These are phyloP conservation scores for Fusarium newnesense DNA, from an alignment of 2,329 filamentous ascomycete species.

Conservation along the genomic window DNA sequence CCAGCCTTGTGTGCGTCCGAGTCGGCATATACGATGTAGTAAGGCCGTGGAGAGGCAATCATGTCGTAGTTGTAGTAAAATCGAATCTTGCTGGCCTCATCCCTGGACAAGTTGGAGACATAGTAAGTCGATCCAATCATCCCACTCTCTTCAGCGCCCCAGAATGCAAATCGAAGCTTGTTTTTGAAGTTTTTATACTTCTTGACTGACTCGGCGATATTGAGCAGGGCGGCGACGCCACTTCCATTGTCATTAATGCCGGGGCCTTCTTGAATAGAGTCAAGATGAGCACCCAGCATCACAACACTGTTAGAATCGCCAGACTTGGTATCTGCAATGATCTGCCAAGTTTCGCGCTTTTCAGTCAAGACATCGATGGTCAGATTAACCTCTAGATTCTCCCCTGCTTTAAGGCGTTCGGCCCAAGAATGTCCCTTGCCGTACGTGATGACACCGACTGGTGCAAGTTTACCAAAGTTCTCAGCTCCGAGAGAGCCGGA, in stretches of 20 bases:
- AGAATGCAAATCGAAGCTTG: conserved; percentile 55
- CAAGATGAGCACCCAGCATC: conserved; percentile 54
- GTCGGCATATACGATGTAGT: conserved; percentile 53
- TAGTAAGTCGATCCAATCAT: conserved; percentile 55
- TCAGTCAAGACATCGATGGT: conserved; percentile 51
- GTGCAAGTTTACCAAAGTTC: conserved; percentile 48
- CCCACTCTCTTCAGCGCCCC: conserved; percentile 54
- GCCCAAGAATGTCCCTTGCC: conserved; percentile 50
- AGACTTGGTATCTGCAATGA: conserved; percentile 54
- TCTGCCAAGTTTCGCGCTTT: conserved; percentile 51
- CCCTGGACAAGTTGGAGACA: conserved; percentile 46
- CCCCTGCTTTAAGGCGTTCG: conserved; percentile 44
- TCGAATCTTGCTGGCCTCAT: conserved; percentile 63
- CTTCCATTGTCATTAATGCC: conserved; percentile 56
- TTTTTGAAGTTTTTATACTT: conserved; percentile 51
- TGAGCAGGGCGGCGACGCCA: conserved; percentile 49
- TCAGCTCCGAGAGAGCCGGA: conserved; percentile 63
- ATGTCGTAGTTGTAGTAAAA: conserved; percentile 79
- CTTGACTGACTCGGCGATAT: conserved; percentile 48
- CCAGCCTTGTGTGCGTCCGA: conserved; percentile 51
- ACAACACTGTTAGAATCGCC: conserved; percentile 53
- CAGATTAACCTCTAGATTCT: conserved; percentile 47
- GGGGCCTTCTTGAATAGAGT: conserved; percentile 51
- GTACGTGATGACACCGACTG: conserved; percentile 48
- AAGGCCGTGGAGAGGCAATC: conserved; percentile 61